phyloP scores from a whole-genome alignment of 139 green algal species.

The Chlamydomonas eustigma region DNA sequence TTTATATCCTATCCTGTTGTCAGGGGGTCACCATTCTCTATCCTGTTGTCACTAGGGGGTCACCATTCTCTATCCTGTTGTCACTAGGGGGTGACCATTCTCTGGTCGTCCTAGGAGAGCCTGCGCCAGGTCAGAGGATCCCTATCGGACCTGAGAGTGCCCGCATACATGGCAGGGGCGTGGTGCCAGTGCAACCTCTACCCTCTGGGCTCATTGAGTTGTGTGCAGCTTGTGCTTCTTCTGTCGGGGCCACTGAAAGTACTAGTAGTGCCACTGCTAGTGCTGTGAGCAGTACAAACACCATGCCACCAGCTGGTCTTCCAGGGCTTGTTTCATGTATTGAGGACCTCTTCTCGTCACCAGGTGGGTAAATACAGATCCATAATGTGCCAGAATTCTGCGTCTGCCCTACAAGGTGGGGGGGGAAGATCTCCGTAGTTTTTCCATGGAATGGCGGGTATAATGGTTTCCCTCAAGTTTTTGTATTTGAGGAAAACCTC shows the following conservation, averaged over 20 bases:
- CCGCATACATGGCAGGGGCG: neutral
- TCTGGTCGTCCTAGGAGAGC: neutral
- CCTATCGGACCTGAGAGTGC: neutral
- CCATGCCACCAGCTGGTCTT: no score
- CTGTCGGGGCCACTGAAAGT: neutral
- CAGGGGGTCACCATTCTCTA: no score
- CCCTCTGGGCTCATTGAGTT: neutral
- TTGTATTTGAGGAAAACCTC: no score
- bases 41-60: no score
- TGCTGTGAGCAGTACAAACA: no score
- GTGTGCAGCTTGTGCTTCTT: slow-evolving; percentile 13
- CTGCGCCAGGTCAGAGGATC: neutral
- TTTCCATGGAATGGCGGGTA: no score
- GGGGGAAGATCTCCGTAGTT: no score
- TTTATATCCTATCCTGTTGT: no score
- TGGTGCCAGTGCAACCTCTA: neutral
- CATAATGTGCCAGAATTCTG: no score
- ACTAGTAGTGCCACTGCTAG: neutral
- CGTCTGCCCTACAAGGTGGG: no score
- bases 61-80: neutral
- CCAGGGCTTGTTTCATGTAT: slow-evolving; percentile 15
- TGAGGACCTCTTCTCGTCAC: slow-evolving; percentile 40
- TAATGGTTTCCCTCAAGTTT: no score
- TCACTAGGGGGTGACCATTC: slow-evolving; percentile 1
- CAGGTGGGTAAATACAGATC: slow-evolving; percentile 22